phyloP scores from a whole-genome alignment of 441 rosid species.

The Syzygium malaccense region DNA sequence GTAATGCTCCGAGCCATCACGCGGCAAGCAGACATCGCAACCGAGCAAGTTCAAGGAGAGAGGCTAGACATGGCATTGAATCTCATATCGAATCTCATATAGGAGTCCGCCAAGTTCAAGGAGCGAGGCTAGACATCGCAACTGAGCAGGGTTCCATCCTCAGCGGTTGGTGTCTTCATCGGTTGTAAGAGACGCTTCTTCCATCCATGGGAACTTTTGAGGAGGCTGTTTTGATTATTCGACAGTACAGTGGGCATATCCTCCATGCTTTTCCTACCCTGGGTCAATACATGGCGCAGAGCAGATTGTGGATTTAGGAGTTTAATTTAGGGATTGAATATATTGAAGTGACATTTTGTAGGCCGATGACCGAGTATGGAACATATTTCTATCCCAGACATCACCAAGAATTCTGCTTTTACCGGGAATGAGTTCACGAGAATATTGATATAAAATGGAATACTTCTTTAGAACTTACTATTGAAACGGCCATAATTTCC shows the following conservation, averaged over 20 bases:
- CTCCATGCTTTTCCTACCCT: background rate
- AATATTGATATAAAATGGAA: background rate
- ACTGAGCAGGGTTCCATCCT: too few relatives aligned
- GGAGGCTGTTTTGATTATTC: background rate
- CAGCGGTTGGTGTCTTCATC: slow-evolving; percentile 44
- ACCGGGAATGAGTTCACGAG: background rate
- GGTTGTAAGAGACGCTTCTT: slow-evolving; percentile 20
- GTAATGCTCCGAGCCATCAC: too few relatives aligned
- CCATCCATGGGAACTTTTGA: slow-evolving; percentile 26
- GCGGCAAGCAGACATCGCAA: too few relatives aligned
- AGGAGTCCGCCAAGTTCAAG: slow-evolving; percentile 6
- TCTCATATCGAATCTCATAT: slow-evolving; percentile 21
- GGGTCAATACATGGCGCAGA: background rate
- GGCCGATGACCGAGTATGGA: too few relatives aligned
- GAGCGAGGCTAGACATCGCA: too few relatives aligned
- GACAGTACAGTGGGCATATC: background rate
- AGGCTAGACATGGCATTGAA: too few relatives aligned
- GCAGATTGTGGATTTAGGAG: too few relatives aligned
- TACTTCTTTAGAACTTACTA: background rate
- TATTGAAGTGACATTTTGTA: too few relatives aligned
- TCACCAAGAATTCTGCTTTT: too few relatives aligned
- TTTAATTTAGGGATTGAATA: too few relatives aligned
- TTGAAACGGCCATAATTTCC: background rate
- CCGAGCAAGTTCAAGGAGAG: too few relatives aligned
- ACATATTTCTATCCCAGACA: too few relatives aligned